Conservation (phyloP, 495 filamentous ascomycete genomes). For the Neurospora sp. region DNA sequence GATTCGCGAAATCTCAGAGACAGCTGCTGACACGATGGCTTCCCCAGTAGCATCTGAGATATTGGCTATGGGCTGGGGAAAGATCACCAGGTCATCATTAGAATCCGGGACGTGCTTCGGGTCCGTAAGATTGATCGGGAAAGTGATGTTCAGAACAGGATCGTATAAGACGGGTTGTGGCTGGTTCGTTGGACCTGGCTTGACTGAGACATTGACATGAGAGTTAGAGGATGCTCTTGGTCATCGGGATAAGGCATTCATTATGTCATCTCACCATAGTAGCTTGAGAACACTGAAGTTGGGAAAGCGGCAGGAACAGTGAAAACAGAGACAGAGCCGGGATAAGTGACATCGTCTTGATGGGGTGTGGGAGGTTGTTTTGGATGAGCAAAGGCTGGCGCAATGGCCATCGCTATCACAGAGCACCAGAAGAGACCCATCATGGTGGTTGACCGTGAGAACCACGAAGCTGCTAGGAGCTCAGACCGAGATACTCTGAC, state of each 20-base stretch:
- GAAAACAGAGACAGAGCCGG: conserved; percentile 28
- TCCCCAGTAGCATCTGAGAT: conserved; percentile 30
- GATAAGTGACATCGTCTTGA: background rate
- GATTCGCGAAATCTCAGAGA: conserved; percentile 35
- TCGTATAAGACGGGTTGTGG: conserved; percentile 50
- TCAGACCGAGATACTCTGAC: background rate
- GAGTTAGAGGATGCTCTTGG: background rate
- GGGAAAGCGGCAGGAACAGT: conserved; percentile 45
- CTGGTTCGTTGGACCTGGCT: conserved; percentile 43
- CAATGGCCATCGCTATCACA: background rate
- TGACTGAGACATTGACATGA: conserved; percentile 10
- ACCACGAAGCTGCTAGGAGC: background rate
- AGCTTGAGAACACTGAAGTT: conserved; percentile 42
- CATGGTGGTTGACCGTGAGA: background rate
- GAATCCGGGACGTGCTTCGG: conserved; percentile 40
- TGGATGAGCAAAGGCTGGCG: background rate
- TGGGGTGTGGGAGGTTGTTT: background rate
- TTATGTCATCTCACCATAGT: conserved; percentile 24
- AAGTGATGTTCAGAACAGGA: conserved; percentile 47
- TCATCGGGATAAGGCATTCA: background rate
- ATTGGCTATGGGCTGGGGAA: conserved; percentile 32
- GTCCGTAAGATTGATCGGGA: conserved; percentile 46
- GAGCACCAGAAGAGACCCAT: background rate
- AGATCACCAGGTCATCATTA: conserved; percentile 41
- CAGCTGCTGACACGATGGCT: conserved; percentile 28